Base-by-base conservation (phyloP, 2,329 filamentous ascomycete genomes). In the Calonectria leucothoes region DNA sequence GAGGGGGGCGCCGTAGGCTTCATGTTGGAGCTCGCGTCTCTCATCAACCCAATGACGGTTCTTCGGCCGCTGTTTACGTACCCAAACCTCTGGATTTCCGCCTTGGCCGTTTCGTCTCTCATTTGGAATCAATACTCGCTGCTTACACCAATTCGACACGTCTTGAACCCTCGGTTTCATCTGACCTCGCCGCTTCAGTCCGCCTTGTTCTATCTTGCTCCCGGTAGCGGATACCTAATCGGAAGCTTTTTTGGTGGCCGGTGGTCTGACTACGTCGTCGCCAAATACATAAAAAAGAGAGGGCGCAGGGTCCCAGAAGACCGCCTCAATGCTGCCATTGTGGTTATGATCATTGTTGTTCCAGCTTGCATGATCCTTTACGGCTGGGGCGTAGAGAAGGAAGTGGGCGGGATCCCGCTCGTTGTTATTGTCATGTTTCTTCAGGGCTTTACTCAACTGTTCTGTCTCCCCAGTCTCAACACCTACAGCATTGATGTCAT, bases 401-500 rank as follows among this genome's bases (percentile, higher is more conserved):
- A 82, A 15, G 82, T 86, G 5, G 88, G 88, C 10, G 88, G 87
- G 1, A 85, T 89, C 29, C 85, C 87, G 0, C 79, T 93, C 1
- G 93, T 93, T 0, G 91, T 94, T 3, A 86, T 94, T 8, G 89
- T 91, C 78, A 92, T 94, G 88, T 94, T 94, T 80, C 74, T 93
- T 6, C 93, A 94, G 78, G 93, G 93, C 1, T 88, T 94, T 1
- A 91, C 91, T 0, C 92, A 94, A 81, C 84, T 94, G 2, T 93
- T 94, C 79, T 93, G 92, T 75, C 94, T 94, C 76, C 93, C 93
- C 0, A 91, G 89, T 57, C 81, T 95, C 69, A 94, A 95, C 80
- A 94, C 93, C 0, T 78, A 95, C 95, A 83, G 95, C 80, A 83
- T 95, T 55, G 94, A 95, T 82, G 93, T 95, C 4, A 94, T 95